Base-by-base conservation (phyloP, 371 early-diverging fungal species). In the Actinomortierella wolfii region DNA sequence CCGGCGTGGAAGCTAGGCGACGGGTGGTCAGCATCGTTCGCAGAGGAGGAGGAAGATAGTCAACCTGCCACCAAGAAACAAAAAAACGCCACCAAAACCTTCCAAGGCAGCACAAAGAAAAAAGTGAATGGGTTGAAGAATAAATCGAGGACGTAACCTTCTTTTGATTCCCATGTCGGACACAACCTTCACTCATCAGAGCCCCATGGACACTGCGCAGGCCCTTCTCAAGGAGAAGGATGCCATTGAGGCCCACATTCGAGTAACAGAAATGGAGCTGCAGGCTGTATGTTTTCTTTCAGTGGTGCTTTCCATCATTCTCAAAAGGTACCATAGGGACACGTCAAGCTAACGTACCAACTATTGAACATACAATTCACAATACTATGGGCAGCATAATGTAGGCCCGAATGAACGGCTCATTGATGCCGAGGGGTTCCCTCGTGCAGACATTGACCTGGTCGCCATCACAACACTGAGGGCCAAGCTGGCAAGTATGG, bases 381-480 rank as follows among this genome's bases (percentile, higher is more conserved):
- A 21, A 8, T 14, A 23, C 15, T 21, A 40, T 20, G 41, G 21
- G 3, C 46, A 86, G 76, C 89, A 92, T 60, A 86, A 87, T 45
- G 86, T 92, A 3, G 86, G 86, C 45, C 88, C 92, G 86, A 78
- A 81, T 3, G 88, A 87, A 20, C 79, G 88, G 4, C 82, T 97
- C 28, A 81, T 95, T 2, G 96, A 94, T 68, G 41, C 61, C 2
- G 71, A 81, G 11, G 96, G 96, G 0, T 97, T 92, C 65, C 97
- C 97, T 5, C 84, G 94, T 24, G 77, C 89, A 15, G 96, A 96
- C 76, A 75, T 97, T 15, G 97, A 97, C 67, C 83, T 97, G 0
- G 89, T 86, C 26, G 78, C 88, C 1, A 83, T 92, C 14, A 79
- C 90, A 34, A 70, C 83, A 34, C 34, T 34, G 34, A 34, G 34